Evolutionary conservation across 257 asterid genomes (phyloP).

Genomic region (Ilex asprella): DNA sequence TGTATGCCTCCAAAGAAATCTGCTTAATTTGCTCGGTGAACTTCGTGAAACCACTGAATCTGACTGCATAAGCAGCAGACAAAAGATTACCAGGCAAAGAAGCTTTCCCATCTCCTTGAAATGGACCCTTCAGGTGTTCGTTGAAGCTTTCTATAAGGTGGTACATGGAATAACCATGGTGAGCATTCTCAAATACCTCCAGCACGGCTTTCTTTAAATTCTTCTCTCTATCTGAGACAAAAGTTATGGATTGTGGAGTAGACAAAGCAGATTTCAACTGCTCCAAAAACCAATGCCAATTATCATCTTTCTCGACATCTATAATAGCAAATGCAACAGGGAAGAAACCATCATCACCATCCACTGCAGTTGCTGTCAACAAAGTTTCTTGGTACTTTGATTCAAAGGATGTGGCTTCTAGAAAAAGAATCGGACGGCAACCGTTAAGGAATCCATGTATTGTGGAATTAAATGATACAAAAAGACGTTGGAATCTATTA

Average conservation of each 20-base stretch:
- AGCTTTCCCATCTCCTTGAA: conserved; percentile 72
- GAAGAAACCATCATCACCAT: conserved; percentile 80
- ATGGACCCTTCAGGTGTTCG: conserved; percentile 71
- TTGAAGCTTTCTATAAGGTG: conserved; percentile 82
- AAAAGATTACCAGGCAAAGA: conserved; percentile 60
- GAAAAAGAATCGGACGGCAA: conserved; percentile 84
- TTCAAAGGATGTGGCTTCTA: conserved; percentile 62
- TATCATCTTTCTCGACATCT: conserved; percentile 54
- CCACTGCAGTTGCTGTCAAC: conserved; percentile 70
- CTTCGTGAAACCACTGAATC: conserved; percentile 43
- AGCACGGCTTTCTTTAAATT: conserved; percentile 37
- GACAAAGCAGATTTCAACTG: conserved; percentile 62
- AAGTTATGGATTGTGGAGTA: conserved; percentile 48
- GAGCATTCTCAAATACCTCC: conserved; percentile 56
- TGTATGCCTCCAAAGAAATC: conserved; percentile 53
- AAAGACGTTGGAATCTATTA: conserved; percentile 51
- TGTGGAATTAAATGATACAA: conserved; percentile 52
- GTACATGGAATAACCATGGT: conserved; percentile 71
- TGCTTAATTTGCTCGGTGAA: conserved; percentile 63
- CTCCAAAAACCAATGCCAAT: conserved; percentile 81
- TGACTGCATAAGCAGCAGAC: conserved; percentile 70
- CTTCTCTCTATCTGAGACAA: conserved; percentile 77
- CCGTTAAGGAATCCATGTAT: conserved; percentile 52
- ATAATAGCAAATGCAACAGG: conserved; percentile 79
- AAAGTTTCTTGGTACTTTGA: conserved; percentile 63